Conservation (phyloP, 192 early-diverging fungal species). For the Dissophora ornata region DNA sequence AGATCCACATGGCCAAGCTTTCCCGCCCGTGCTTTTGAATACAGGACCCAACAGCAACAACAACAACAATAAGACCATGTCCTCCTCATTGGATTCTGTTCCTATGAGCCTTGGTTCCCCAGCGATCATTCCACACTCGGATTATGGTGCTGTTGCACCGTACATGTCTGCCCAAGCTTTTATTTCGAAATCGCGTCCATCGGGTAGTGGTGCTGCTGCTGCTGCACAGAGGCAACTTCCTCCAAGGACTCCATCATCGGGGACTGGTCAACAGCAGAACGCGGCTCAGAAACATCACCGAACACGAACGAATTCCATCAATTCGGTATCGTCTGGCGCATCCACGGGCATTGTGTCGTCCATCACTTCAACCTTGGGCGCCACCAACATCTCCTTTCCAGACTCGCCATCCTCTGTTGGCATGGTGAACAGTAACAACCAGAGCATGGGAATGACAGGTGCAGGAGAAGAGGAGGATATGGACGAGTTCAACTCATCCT, state of each 20-base stretch:
- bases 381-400: conserved; percentile 25
- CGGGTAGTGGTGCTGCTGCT: neutral
- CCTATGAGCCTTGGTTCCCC: conserved; percentile 25
- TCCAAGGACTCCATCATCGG: neutral
- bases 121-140: conserved; percentile 25
- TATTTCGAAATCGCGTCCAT: conserved; percentile 11
- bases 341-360: conserved; percentile 32
- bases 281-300: conserved; percentile 15
- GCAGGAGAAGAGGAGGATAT: neutral
- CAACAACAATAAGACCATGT: conserved; percentile 2
- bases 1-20: conserved; percentile 17
- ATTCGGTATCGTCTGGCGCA: conserved; percentile 31
- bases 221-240: neutral
- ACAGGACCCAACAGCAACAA: conserved; percentile 8
- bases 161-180: conserved; percentile 10
- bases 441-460: neutral
- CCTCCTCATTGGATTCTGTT: conserved; percentile 28
- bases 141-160: conserved; percentile 25
- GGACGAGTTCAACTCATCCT: neutral
- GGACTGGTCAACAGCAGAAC: neutral
- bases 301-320: conserved; percentile 31
- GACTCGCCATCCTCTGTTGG: neutral
- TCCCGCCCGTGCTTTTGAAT: conserved; percentile 11
- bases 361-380: conserved; percentile 10
- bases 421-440: neutral